Evolutionary conservation across 805 yeast genomes (phyloP).

Genomic region (Vanderwaltozyma verrucispora): DNA sequence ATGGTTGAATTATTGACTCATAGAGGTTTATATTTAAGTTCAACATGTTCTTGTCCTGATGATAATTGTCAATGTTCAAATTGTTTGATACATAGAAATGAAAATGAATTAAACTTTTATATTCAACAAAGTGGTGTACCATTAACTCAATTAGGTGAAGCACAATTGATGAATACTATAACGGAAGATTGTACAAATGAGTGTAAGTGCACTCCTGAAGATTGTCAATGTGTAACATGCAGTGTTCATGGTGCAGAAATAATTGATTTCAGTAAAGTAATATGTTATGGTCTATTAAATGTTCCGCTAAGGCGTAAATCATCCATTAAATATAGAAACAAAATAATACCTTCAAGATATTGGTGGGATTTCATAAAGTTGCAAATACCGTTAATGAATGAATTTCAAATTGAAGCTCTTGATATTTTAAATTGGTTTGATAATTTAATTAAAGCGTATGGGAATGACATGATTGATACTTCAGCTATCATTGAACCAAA

Average conservation of each 20-base stretch:
- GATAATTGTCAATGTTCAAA: constrained; percentile 25
- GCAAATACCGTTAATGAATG: constrained; percentile 19
- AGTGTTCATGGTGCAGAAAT: constrained; percentile 21
- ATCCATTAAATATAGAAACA: constrained; percentile 19
- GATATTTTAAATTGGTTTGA: constrained; percentile 24
- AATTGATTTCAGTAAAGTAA: constrained; percentile 18
- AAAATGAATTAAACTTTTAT: constrained; percentile 23
- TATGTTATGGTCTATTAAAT: constrained; percentile 20
- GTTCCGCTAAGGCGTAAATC: constrained; percentile 19
- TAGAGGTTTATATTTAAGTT: constrained; percentile 24
- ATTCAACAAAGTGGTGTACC: constrained; percentile 25
- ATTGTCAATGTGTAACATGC: constrained; percentile 19
- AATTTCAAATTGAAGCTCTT: constrained; percentile 12
- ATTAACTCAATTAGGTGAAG: constrained; percentile 20
- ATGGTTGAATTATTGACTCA: constrained; percentile 26
- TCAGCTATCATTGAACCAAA: no score
- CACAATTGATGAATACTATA: constrained; percentile 8
- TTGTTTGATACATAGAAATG: constrained; percentile 28
- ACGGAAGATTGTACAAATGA: constrained; percentile 5
- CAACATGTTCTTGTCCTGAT: constrained; percentile 27
- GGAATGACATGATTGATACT: constrained; percentile 4
- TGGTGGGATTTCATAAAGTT: constrained; percentile 27
- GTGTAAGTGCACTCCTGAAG: constrained; percentile 17
- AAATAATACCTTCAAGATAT: constrained; percentile 23
- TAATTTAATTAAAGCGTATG: constrained; percentile 12